These are phyloP conservation scores for Termitomyces sp. DNA, from an alignment of 768 basidiomycete species.

Conservation along the genomic window DNA sequence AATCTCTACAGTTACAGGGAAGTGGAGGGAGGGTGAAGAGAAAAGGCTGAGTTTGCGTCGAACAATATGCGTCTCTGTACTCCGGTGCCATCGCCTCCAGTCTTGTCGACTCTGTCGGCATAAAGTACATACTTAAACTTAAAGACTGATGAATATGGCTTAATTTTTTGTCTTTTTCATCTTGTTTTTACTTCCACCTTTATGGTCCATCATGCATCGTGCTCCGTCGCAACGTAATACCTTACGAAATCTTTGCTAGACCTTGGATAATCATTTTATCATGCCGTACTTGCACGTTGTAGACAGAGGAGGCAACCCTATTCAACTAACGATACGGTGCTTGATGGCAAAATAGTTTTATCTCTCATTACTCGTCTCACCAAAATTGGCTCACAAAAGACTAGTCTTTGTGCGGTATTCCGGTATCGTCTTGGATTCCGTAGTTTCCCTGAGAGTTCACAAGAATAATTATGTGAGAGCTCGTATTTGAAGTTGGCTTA, in stretches of 20 bases:
- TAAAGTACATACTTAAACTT: background rate
- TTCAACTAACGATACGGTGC: slow-evolving; percentile 16
- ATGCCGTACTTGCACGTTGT: slow-evolving; percentile 19
- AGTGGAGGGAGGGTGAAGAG: no score
- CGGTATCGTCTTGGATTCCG: background rate
- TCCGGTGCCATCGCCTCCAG: no score
- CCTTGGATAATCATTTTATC: slow-evolving; percentile 22
- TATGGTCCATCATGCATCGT: background rate
- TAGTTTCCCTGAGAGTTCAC: background rate
- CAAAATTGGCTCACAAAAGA: background rate
- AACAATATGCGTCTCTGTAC: no score
- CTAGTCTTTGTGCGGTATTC: background rate
- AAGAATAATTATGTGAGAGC: background rate
- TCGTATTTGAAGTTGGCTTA: background rate
- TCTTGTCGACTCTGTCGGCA: background rate
- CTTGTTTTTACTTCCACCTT: slow-evolving; percentile 1
- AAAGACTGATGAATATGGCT: no score
- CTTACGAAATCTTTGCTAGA: slow-evolving; percentile 18
- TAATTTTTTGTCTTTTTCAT: background rate
- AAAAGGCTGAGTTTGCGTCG: no score
- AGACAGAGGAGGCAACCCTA: slow-evolving; percentile 1
- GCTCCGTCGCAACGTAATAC: no score
- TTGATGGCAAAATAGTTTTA: slow-evolving; percentile 21
- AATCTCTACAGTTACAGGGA: no score
- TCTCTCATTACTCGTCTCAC: slow-evolving; percentile 14